Evolutionary conservation across 345 rosid genomes (phyloP), one percentile per base, ranked within the genome.

Genomic region (Acer saccharum): DNA sequence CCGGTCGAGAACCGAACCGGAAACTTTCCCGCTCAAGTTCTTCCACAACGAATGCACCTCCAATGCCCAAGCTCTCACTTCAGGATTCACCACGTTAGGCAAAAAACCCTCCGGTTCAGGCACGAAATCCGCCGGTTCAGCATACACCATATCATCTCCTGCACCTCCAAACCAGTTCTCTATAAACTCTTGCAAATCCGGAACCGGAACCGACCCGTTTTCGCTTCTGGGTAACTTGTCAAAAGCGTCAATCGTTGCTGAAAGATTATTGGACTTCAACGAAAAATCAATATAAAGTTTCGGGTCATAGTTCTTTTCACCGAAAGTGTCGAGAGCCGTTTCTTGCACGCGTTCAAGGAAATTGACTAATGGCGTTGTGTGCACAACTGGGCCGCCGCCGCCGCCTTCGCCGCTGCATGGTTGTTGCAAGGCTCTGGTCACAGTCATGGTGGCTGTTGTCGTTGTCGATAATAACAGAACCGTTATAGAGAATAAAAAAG

Each of bases 1-100:
- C 13, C 64, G 83, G 70, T 86, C 80, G 57, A 17, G 75, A 1
- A 91, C 95, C 2, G 89, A 81, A 50, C 68, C 81, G 6, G 98
- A 87, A 35, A 91, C 88, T 75, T 73, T 85, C 83, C 91, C 68
- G 71, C 91, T 88, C 79, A 97, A 84, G 71, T 82, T 89, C 80
- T 80, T 91, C 99, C 99, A 97, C 23, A 94, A 83, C 4, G 85
- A 70, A 85, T 96, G 98, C n/a, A 96, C 87, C 80, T 88, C 86
- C 58, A 90, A 75, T 4, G 98, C 98, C 99, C 99, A 94, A 3
- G 76, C 84, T 76, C 94, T 89, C 72, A 93, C 93, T 73, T 72
- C 64, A 1, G 80, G 60, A 77, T 89, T 88, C 92, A 88, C 84
- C 75, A 97, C 98, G 74, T 84, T 82, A 6, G 87, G 86, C 89